A percentile compares a stretch with the other conserved stretches of the same genome.
Conservation (phyloP, 1,284 basidiomycete genomes). For the Trichosporon sp. region DNA sequence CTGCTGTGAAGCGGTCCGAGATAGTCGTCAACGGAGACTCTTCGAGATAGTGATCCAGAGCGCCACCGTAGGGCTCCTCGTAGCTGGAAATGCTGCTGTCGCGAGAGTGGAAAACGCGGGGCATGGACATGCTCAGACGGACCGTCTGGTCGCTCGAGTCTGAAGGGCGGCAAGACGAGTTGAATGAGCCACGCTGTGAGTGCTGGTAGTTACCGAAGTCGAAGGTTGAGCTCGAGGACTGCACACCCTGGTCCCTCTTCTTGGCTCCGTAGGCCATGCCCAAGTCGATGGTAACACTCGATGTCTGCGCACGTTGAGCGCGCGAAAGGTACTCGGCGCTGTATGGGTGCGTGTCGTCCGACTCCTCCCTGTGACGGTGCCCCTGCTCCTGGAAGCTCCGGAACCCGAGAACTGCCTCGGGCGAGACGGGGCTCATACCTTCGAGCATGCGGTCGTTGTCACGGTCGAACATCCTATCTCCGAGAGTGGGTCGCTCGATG, state of each 20-base stretch:
- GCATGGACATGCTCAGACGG: not conserved
- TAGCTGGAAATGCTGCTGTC: not conserved
- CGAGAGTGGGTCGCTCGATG: conserved; percentile 10
- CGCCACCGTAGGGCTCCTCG: conserved; percentile 5
- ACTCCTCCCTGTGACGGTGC: not conserved
- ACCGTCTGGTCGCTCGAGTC: conserved; percentile 3
- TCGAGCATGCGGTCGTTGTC: not conserved
- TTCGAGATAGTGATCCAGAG: conserved; percentile 5
- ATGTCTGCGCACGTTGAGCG: not conserved
- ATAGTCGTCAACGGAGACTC: not conserved
- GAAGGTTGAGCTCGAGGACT: not conserved
- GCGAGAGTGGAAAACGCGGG: conserved; percentile 1
- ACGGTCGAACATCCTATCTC: conserved; percentile 16
- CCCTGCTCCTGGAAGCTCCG: not conserved
- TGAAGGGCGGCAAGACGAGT: not conserved
- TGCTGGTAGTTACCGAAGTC: not conserved
- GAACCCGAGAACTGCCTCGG: not conserved
- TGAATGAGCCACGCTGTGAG: not conserved
- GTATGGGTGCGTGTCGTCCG: not conserved
- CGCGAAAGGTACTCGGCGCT: not conserved
- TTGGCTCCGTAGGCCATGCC: not conserved
- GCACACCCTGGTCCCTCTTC: not conserved
- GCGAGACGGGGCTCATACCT: not conserved
- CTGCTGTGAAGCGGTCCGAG: not conserved
- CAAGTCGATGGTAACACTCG: not conserved